Conservation (phyloP, 78 protist species). For the Chrysochromulina parva region DNA sequence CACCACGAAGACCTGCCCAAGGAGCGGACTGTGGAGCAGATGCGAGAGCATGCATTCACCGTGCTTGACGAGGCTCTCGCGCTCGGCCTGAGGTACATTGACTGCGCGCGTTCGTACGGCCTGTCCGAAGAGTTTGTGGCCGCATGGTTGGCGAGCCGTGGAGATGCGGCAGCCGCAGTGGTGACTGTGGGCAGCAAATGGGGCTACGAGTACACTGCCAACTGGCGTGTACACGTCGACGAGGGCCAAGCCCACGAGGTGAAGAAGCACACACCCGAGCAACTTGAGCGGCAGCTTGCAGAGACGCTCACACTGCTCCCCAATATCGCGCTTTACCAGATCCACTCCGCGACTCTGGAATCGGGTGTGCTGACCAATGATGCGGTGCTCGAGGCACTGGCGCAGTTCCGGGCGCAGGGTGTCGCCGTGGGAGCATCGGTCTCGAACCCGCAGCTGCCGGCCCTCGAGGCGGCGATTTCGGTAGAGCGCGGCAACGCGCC, state of each 20-base stretch:
- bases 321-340: not conserved
- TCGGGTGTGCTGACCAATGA: not conserved
- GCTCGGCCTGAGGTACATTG: not conserved
- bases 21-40: not conserved
- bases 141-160: not conserved
- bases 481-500: not conserved
- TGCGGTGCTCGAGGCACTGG: not conserved
- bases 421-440: not conserved
- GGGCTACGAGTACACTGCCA: conserved; percentile 13
- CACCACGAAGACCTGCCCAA: not conserved
- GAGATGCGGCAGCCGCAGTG: too few species aligned
- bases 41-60: not conserved
- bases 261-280: not conserved
- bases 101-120: conserved; percentile 18
- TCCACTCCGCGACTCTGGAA: conserved; percentile 3
- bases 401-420: not conserved
- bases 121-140: not conserved
- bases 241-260: conserved; percentile 17
- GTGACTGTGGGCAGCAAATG: not conserved
- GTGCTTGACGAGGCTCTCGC: not conserved
- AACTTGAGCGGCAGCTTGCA: not conserved
- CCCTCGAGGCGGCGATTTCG: not conserved
- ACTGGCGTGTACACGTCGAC: not conserved
- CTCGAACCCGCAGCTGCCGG: not conserved
- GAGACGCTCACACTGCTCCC: not conserved